These are phyloP conservation scores for Xylaria scruposa DNA, from an alignment of 495 filamentous ascomycete species.

Conservation along the genomic window DNA sequence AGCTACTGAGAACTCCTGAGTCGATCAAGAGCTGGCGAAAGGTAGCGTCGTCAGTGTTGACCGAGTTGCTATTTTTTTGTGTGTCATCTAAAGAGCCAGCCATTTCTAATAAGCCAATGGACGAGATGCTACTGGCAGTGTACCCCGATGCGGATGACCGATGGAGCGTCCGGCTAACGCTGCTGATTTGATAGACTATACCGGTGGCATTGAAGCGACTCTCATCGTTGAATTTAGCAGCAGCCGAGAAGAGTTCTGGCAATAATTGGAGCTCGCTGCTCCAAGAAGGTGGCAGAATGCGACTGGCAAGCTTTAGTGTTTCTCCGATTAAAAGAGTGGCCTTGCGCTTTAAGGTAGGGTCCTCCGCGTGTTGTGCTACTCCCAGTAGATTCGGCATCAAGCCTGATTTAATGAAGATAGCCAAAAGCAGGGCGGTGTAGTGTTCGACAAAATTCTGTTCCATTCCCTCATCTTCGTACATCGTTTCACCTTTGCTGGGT, in stretches of 20 bases:
- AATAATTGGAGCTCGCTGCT: conserved; percentile 84
- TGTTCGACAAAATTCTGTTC: conserved; percentile 89
- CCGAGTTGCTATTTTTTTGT: conserved; percentile 72
- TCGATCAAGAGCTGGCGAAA: conserved; percentile 89
- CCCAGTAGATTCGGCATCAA: conserved; percentile 79
- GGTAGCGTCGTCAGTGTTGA: conserved; percentile 83
- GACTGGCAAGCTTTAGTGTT: conserved; percentile 84
- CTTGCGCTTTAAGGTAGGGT: conserved; percentile 81
- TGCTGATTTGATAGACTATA: conserved; percentile 96
- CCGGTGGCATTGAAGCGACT: conserved; percentile 80
- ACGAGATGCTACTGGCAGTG: conserved; percentile 44
- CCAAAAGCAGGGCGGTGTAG: conserved; percentile 88
- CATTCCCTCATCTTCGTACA: conserved; percentile 69
- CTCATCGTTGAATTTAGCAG: conserved; percentile 70
- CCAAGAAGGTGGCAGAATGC: conserved; percentile 77
- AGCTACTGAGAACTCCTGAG: conserved; percentile 81
- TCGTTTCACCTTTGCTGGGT: conserved; percentile 48
- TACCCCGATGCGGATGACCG: conserved; percentile 65
- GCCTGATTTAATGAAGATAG: conserved; percentile 82
- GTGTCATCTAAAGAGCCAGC: conserved; percentile 61
- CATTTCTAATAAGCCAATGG: conserved; percentile 48
- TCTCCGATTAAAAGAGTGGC: conserved; percentile 89
- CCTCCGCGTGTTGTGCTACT: conserved; percentile 71
- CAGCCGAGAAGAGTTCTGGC: conserved; percentile 78
- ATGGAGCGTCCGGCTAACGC: conserved; percentile 91